Conservation (phyloP, 2,329 filamentous ascomycete species). For the Colletotrichum cereale region DNA sequence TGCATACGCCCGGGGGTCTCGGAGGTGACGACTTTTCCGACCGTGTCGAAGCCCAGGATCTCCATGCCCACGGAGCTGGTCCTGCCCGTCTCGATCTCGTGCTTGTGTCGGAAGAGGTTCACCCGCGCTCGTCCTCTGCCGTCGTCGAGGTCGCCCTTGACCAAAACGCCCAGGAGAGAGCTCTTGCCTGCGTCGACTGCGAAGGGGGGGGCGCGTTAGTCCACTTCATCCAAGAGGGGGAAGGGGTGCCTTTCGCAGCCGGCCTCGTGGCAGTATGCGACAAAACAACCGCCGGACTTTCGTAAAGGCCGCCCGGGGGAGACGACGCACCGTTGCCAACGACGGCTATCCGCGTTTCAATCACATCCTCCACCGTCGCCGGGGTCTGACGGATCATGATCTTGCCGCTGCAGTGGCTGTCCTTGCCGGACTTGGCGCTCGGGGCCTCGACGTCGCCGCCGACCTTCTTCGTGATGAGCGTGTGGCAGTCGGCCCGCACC, state of each 20-base stretch:
- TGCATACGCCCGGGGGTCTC: conserved; percentile 83
- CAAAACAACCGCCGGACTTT: background rate
- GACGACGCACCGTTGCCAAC: conserved; percentile 85
- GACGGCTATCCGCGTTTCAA: conserved; percentile 95
- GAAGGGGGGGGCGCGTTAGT: conserved; percentile 7
- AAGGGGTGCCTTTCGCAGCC: background rate
- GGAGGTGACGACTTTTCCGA: conserved; percentile 84
- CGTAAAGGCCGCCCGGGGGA: background rate
- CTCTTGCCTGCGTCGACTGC: conserved; percentile 96
- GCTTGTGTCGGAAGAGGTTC: conserved; percentile 97
- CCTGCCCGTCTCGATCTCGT: conserved; percentile 94
- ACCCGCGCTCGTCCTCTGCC: conserved; percentile 93
- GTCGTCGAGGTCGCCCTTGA: conserved; percentile 95
- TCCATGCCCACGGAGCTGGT: conserved; percentile 99
- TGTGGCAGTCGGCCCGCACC: conserved; percentile 79
- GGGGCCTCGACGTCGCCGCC: conserved; percentile 81
- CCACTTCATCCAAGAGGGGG: background rate
- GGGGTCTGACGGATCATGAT: conserved; percentile 84
- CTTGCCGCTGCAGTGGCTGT: conserved; percentile 85
- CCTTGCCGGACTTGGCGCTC: conserved; percentile 70
- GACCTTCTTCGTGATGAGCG: conserved; percentile 92
- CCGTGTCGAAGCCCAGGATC: conserved; percentile 96
- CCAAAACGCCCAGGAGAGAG: conserved; percentile 93
- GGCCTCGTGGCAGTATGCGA: background rate
- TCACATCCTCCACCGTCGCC: conserved; percentile 83